Percentiles rank a stretch among this genome's conserved stretches.
Conservation (phyloP, 352 stramenopile genomes). For the Globisporangium paroecandrum region DNA sequence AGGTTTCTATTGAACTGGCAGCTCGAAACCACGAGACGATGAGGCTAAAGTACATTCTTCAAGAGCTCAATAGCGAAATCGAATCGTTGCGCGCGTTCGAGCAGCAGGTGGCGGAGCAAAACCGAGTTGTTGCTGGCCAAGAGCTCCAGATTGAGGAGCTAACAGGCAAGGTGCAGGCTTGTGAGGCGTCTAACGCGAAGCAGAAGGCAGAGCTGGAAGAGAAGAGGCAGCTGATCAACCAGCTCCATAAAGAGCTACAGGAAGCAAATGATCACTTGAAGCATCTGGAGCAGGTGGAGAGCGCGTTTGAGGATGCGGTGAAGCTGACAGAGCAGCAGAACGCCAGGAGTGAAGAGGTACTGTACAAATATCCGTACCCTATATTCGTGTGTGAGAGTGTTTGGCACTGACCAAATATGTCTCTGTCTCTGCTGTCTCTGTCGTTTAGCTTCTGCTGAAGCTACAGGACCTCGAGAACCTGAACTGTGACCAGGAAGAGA, state of each 20-base stretch:
- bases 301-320: slow-evolving; percentile 24
- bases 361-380: not conserved
- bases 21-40: slow-evolving; percentile 9
- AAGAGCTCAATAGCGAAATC: not conserved
- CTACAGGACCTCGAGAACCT: slow-evolving; percentile 20
- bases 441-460: slow-evolving; percentile 17
- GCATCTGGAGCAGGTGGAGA: slow-evolving; percentile 20
- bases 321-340: slow-evolving; percentile 37
- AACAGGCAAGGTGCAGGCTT: not conserved
- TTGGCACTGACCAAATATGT: not conserved
- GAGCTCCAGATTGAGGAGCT: not conserved
- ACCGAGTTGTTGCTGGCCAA: not conserved
- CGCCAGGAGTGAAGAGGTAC: slow-evolving; percentile 29
- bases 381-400: not conserved
- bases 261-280: no score
- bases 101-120: not conserved
- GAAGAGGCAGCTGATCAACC: not conserved
- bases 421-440: not conserved
- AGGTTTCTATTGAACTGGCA: slow-evolving; percentile 1
- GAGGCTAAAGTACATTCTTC: not conserved
- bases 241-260: slow-evolving; percentile 3
- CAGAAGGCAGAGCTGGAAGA: not conserved
- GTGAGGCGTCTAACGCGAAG: not conserved
- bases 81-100: slow-evolving; percentile 12
- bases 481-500: slow-evolving; percentile 25